Base-by-base conservation (phyloP, 2,329 filamentous ascomycete genomes). In the Lojkania enalia region DNA sequence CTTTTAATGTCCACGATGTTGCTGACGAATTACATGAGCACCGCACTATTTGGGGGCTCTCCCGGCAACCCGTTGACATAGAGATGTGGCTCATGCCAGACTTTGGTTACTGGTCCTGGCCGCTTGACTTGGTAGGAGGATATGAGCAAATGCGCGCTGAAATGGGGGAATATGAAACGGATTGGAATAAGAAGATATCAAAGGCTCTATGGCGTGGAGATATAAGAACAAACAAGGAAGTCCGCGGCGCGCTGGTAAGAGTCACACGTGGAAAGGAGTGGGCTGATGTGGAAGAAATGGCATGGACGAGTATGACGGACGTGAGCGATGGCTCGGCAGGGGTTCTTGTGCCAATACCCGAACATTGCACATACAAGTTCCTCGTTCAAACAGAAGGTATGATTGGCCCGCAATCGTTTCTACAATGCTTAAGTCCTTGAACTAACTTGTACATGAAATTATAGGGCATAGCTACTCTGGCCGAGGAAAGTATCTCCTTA, bases 341-440 rank as follows among this genome's bases (percentile, higher is more conserved):
- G n/a, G n/a, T n/a, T n/a, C n/a, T n/a, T n/a, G 41, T 59, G 13
- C 39, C 47, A 11, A 63, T 64, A 40, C 38, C 46, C 7, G 57
- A 63, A 14, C 60, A 57, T 16, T 54, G 48, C 40, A 44, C 42
- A 13, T 49, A 53, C n/a, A 69, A 75, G 38, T 67, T 75, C 3
- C 51, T 77, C 1, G 69, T 72, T 2, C 76, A 80, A 38, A 74
- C 74, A 0, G 76, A 79, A 58, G 77, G 76, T 2, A 68, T 69
- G 42, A n/a, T n/a, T n/a, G n/a, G n/a, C n/a, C n/a, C n/a, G n/a
- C 74, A 3, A n/a, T 20, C 25, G 6, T 20, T 4, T 15, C n/a
- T 37, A 25, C 13, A n/a, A n/a, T n/a, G n/a, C n/a, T n/a, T 14
- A 12, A 21, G 18, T 19, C 20, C 7, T 33, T 7, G 15, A 15